Base-by-base conservation (phyloP, 1,139 yeast species). In the Keqinozyma sinolaborantium region DNA sequence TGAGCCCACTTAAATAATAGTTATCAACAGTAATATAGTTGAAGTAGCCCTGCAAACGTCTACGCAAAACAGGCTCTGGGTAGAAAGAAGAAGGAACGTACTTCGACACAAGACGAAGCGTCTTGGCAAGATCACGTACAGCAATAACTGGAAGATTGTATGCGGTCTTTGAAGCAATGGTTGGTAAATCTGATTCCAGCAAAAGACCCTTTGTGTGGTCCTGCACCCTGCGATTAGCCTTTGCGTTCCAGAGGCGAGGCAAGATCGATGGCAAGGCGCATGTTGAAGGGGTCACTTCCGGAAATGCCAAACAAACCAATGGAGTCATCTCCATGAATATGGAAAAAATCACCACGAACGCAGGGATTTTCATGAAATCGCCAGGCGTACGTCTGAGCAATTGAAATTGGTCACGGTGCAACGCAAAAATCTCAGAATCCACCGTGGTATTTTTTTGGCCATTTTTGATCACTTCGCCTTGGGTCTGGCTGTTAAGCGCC, bases 281-380 rank as follows among this genome's bases (percentile, higher is more conserved):
- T 0, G 92, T 83, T 42, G 73, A 70, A 0, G 94, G 94, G 2
- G 85, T 70, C 10, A 83, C 49, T 34, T 71, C 72, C 0, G 94
- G 94, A 32, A 82, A 56, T 1, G 64, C 42, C 36, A 69, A 70
- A 39, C 86, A 76, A 3, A 83, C 36, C 0, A 79, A 28, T 0
- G 92, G 84, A 1, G 90, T 80, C 30, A 61, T 47, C 45, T 84
- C 95, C 47, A 78, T 76, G 43, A 79, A 77, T 1, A 82, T 48
- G 14, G 75, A 51, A 37, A 80, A 71, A 0, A 83, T 50, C 1
- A 78, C 36, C 0, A 74, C 83, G 58, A 84, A 84, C 10, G 69
- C 16, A 3, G 94, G 94, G 14, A 84, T 58, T 48, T 81, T 82
- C 31, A 46, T 40, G 37, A 76, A 60, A 50, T 84, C 90, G 1